These are phyloP conservation scores for Tricholoma matsutake DNA, from an alignment of 768 basidiomycete genomes.

Conservation along the genomic window DNA sequence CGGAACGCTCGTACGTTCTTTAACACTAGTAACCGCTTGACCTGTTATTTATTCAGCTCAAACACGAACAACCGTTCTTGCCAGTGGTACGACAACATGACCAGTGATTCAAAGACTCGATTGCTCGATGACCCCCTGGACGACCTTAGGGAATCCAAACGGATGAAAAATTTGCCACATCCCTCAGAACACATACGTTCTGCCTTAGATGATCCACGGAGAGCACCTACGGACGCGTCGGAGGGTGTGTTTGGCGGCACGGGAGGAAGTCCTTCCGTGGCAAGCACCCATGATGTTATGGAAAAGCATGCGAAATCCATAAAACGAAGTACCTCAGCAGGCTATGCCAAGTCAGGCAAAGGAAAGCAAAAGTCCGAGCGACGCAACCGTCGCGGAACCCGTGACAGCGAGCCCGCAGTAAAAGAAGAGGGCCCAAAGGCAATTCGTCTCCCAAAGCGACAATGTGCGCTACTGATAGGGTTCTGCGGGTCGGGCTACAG, in stretches of 20 bases:
- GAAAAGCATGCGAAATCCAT: background rate
- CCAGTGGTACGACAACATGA: background rate
- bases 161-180: background rate
- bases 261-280: background rate
- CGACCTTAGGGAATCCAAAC: background rate
- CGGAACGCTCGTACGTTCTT: background rate
- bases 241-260: background rate
- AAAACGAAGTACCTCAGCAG: background rate
- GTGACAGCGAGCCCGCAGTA: conserved; percentile 29
- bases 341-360: conserved; percentile 12
- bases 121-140: background rate
- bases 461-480: conserved; percentile 81
- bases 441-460: conserved; percentile 74
- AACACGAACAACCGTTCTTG: background rate
- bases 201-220: background rate
- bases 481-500: conserved; percentile 91
- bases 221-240: background rate
- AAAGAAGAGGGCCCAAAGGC: conserved; percentile 38
- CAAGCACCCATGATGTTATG: background rate
- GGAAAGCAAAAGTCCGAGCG: conserved; percentile 38
- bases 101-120: background rate
- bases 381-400: conserved; percentile 39
- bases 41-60: background rate
- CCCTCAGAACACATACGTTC: background rate
- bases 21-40: background rate